Base-by-base conservation (phyloP, 2,329 filamentous ascomycete species). In the Dactylellina cionopaga region DNA sequence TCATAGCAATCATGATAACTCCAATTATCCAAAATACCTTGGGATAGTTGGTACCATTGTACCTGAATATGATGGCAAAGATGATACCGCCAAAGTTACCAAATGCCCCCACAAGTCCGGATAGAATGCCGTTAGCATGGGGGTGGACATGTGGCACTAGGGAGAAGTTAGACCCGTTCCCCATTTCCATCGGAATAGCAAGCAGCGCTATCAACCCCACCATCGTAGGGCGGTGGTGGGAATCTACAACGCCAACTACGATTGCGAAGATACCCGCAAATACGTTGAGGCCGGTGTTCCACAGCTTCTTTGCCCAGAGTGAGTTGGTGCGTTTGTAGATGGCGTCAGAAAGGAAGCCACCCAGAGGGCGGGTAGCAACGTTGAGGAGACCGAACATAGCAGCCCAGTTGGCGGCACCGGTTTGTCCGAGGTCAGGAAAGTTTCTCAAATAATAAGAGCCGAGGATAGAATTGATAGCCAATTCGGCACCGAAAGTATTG, bases 131-230 rank as follows among this genome's bases (percentile, higher is more conserved):
- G 80, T 96, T 96, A 71, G 92, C 91, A 72, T 85, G 85, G 0
- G 92, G 91, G 80, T 93, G 90, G 0, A 96, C 89, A 78, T 96
- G 93, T 2, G 92, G 92, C 22, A 96, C 89, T 4, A 96, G 85
- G 0, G 91, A 87, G 80, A 95, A 96, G 81, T 91, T 95, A 39
- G 91, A 88, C 0, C 93, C 93, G 78, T 96, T 96, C 41, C 88
- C 89, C 1, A 90, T 91, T 79, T 96, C 92, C 43, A 92, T 81
- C 82, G 96, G 96, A 79, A 96, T 85, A 0, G 90, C 91, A 82
- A 92, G 85, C 7, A 91, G 85, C 0, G 89, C 88, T 6, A 96
- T 82, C 4, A 96, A 86, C 0, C 90, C 91, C 63, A 95, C 88
- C 84, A 96, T 89, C 1, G 86, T 87, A 5, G 84, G 81, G 49